Conservation (phyloP, 225 moss, liverwort and hornwort species). For the Marchantia paleacea region DNA sequence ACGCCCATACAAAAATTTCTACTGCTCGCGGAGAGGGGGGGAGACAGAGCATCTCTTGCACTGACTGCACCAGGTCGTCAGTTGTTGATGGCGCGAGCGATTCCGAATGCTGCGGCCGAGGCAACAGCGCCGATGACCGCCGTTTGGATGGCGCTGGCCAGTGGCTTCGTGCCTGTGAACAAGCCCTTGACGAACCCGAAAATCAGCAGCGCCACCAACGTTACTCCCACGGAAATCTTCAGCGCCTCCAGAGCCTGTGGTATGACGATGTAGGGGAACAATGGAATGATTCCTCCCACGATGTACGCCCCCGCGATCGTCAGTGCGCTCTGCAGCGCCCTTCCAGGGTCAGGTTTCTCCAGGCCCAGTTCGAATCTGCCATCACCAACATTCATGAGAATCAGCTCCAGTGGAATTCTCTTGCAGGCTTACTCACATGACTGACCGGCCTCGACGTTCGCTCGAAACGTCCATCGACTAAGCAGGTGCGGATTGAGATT, state of each 20-base stretch:
- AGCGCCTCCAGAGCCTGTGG: slow-evolving; percentile 58
- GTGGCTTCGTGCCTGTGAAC: slow-evolving; percentile 73
- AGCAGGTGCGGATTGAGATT: no score
- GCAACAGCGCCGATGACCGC: slow-evolving; percentile 82
- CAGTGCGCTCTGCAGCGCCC: slow-evolving; percentile 89
- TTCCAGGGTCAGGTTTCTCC: slow-evolving; percentile 89
- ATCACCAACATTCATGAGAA: background rate
- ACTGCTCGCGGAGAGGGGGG: background rate
- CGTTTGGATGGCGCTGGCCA: slow-evolving; percentile 79
- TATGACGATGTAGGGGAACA: slow-evolving; percentile 74
- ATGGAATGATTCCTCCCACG: slow-evolving; percentile 78
- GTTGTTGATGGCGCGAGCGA: slow-evolving; percentile 57
- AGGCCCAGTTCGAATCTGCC: slow-evolving; percentile 93
- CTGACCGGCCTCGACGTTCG: no score
- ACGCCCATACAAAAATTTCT: background rate
- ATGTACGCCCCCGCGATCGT: slow-evolving; percentile 93
- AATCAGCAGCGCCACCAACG: slow-evolving; percentile 70
- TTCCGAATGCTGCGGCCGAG: slow-evolving; percentile 82
- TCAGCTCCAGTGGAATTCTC: no score
- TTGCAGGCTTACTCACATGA: no score
- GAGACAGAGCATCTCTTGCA: slow-evolving; percentile 1
- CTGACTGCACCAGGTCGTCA: background rate
- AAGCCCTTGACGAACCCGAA: slow-evolving; percentile 91
- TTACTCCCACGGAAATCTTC: slow-evolving; percentile 67
- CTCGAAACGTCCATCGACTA: no score